phyloP scores from a whole-genome alignment of 2,329 filamentous ascomycete species.

The Plectosphaerella plurivora region DNA sequence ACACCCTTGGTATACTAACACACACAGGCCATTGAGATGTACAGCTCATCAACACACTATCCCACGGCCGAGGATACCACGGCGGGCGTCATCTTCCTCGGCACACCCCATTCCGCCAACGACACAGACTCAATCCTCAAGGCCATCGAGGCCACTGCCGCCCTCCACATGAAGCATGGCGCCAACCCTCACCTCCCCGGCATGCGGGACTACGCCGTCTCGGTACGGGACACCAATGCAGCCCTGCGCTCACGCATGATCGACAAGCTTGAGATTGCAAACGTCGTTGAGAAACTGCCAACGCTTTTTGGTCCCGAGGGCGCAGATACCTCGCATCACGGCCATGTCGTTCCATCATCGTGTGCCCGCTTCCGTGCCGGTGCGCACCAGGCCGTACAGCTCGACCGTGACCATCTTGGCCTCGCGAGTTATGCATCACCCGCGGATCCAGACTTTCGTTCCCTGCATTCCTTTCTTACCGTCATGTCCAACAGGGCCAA shows the following conservation, averaged over 20 bases:
- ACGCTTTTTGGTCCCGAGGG: neutral
- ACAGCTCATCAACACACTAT: neutral
- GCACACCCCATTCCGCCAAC: conserved; percentile 15
- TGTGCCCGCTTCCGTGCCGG: neutral
- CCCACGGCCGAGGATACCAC: conserved; percentile 2
- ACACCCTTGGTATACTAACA: neutral
- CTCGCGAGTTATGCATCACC: neutral
- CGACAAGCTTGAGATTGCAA: neutral
- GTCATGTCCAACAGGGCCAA: neutral
- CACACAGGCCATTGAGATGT: neutral
- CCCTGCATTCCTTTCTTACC: neutral
- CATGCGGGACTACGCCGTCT: conserved; percentile 14
- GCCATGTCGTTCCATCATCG: conserved; percentile 1
- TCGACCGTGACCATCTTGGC: neutral
- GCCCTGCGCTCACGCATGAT: conserved; percentile 7
- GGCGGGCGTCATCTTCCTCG: conserved; percentile 15
- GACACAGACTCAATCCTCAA: conserved; percentile 14
- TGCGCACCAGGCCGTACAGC: neutral
- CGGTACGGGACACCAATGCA: conserved; percentile 13
- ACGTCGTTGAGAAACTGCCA: neutral
- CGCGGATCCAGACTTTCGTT: neutral
- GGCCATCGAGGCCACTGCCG: conserved; percentile 11
- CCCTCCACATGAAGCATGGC: conserved; percentile 2
- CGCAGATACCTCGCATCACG: neutral
- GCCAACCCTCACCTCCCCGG: conserved; percentile 8